These are phyloP conservation scores for Talaromyces sp. DNA, from an alignment of 2,329 filamentous ascomycete species.

Conservation along the genomic window DNA sequence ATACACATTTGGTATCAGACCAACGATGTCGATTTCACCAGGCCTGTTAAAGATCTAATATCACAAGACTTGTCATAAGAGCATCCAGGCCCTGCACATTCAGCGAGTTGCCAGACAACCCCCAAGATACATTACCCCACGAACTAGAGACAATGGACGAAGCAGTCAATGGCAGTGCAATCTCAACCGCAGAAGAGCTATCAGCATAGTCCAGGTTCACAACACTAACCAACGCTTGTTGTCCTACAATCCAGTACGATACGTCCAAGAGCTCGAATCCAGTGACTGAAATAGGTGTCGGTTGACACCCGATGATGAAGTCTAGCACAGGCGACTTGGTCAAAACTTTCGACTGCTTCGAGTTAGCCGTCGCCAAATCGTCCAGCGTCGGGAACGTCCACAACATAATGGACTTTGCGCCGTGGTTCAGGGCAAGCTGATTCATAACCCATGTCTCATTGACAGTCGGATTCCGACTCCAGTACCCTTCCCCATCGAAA, in stretches of 20 bases:
- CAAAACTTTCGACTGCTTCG: slow-evolving; percentile 16
- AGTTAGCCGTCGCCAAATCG: slow-evolving; percentile 15
- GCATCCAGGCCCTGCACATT: slow-evolving; percentile 9
- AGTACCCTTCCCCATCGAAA: slow-evolving; percentile 19
- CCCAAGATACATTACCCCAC: slow-evolving; percentile 17
- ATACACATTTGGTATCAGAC: not conserved
- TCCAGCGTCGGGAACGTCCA: slow-evolving; percentile 17
- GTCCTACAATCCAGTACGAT: slow-evolving; percentile 16
- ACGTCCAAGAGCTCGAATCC: slow-evolving; percentile 12
- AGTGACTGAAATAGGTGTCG: not conserved
- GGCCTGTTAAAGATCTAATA: slow-evolving; percentile 1
- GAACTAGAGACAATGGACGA: slow-evolving; percentile 9
- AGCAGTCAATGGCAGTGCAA: slow-evolving; percentile 11
- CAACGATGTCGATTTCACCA: not conserved
- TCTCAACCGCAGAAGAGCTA: not conserved
- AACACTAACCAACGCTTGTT: slow-evolving; percentile 16
- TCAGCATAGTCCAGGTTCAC: slow-evolving; percentile 17
- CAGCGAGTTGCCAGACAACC: slow-evolving; percentile 6
- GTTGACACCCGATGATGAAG: slow-evolving; percentile 14
- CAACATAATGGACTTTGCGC: slow-evolving; percentile 20
- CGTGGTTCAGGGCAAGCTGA: slow-evolving; percentile 18
- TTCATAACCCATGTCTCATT: slow-evolving; percentile 21
- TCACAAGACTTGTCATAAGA: slow-evolving; percentile 16
- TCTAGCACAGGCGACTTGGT: slow-evolving; percentile 17
- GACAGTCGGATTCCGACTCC: slow-evolving; percentile 15